phyloP scores from a whole-genome alignment of 2,329 filamentous ascomycete species.

The Colletotrichum chrysophilum region DNA sequence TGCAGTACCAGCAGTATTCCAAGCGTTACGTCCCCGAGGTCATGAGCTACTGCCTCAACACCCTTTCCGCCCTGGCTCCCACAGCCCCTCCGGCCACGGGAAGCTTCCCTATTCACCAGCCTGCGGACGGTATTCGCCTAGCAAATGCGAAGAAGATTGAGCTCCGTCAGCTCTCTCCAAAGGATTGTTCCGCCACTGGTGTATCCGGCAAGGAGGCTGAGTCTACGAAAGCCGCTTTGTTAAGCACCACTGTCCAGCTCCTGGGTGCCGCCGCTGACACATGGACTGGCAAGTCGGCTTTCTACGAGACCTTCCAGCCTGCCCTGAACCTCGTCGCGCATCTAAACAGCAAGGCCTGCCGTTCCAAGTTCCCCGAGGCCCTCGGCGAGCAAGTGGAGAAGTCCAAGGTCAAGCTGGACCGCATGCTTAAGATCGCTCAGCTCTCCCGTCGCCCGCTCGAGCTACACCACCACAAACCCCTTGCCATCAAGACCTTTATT shows the following conservation, averaged over 20 bases:
- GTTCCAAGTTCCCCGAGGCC: slow-evolving; percentile 51
- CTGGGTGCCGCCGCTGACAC: slow-evolving; percentile 71
- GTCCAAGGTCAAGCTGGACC: slow-evolving; percentile 50
- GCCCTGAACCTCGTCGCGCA: slow-evolving; percentile 63
- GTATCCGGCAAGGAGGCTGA: slow-evolving; percentile 27
- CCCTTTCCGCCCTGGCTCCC: slow-evolving; percentile 71
- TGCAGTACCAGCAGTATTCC: slow-evolving; percentile 84
- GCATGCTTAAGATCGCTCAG: slow-evolving; percentile 65
- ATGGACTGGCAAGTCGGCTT: slow-evolving; percentile 77
- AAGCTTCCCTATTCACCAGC: slow-evolving; percentile 66
- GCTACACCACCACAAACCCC: slow-evolving; percentile 86
- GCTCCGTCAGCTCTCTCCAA: slow-evolving; percentile 61
- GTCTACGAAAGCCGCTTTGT: slow-evolving; percentile 59
- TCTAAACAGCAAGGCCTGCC: slow-evolving; percentile 59
- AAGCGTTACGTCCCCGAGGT: slow-evolving; percentile 91
- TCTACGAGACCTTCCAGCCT: slow-evolving; percentile 79
- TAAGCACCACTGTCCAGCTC: slow-evolving; percentile 68
- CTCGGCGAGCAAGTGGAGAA: slow-evolving; percentile 47
- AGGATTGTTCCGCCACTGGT: slow-evolving; percentile 53
- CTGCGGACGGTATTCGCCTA: slow-evolving; percentile 56
- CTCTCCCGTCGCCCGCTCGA: slow-evolving; percentile 78
- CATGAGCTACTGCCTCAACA: slow-evolving; percentile 80
- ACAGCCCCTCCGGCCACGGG: slow-evolving; percentile 52
- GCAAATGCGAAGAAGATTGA: slow-evolving; percentile 42
- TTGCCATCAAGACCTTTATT: slow-evolving; percentile 85